Evolutionary conservation across 495 filamentous ascomycete genomes (phyloP).

Genomic region (Tuber melanosporum): DNA sequence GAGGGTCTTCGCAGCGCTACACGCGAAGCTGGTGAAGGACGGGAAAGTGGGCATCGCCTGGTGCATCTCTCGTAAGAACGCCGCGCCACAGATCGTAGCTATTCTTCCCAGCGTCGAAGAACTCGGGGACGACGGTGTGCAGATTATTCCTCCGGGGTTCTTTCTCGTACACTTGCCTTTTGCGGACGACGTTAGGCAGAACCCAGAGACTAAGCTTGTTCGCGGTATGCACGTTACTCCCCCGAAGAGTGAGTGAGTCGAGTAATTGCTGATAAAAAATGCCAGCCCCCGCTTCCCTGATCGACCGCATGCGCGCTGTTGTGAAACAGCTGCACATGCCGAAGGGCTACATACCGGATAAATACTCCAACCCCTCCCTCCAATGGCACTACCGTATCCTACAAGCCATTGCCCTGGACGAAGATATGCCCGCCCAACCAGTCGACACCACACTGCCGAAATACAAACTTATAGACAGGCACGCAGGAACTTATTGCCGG

Average conservation of each 20-base stretch:
- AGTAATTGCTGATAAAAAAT: background rate
- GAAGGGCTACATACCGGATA: conserved; percentile 75
- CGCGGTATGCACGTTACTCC: conserved; percentile 9
- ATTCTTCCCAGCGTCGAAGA: conserved; percentile 68
- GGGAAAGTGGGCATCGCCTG: conserved; percentile 79
- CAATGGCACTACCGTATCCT: conserved; percentile 98
- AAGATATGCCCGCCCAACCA: conserved; percentile 72
- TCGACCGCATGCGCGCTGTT: conserved; percentile 72
- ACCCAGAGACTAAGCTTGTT: conserved; percentile 53
- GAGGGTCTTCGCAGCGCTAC: conserved; percentile 83
- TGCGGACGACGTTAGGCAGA: conserved; percentile 78
- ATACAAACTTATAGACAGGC: conserved; percentile 76
- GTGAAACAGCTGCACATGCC: conserved; percentile 86
- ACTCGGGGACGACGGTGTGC: conserved; percentile 56
- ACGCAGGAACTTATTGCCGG: conserved; percentile 67
- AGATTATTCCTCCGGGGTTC: conserved; percentile 71
- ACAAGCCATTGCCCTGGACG: conserved; percentile 85
- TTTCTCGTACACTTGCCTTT: conserved; percentile 87
- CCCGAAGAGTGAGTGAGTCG: background rate
- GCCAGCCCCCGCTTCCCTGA: conserved; percentile 62
- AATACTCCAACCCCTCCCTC: conserved; percentile 88
- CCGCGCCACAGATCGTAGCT: conserved; percentile 68
- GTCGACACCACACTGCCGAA: conserved; percentile 83
- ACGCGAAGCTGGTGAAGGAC: conserved; percentile 71
- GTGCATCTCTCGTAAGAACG: conserved; percentile 78